Evolutionary conservation across 306 rosid species (phyloP), one percentile per base, ranked within the genome.

Genomic region (Carpinus viminea): DNA sequence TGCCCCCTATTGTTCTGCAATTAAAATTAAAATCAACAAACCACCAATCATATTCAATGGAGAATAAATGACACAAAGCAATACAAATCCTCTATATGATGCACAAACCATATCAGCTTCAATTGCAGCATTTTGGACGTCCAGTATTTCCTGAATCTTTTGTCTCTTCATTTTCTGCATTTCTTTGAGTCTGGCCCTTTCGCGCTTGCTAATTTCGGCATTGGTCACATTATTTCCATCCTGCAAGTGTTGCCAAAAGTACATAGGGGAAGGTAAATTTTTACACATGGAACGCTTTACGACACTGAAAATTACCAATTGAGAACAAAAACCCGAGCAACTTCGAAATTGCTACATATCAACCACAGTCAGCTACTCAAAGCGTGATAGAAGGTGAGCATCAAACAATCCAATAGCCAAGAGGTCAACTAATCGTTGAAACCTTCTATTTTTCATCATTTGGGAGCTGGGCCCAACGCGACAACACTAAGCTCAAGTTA

Each of bases 91-190:
- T 28, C 47, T 26, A 43, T 48, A 71, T 48, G 53, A 74, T 24
- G 54, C 36, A 84, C 90, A 11, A 76, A 94, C 99, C 97, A 95
- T 95, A 70, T 90, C 97, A 79, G 98, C 96, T 50, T 95, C 99
- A 85, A 93, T 90, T 1, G 93, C 73, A 43, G 98, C 96, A 86
- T 95, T 93, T 83, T 95, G 99, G 2, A 60, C 79, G 72, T 90
- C 98, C 80, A 95, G 79, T 75, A 93, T 95, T 76, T 93, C 99
- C 85, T 93, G 98, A 85, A 95, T 59, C 88, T 95, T 95, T 71
- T 95, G 93, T 52, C 85, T 95, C 96, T 93, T 95, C 75, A 90
- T 0, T 18, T 81, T 51, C 73, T 93, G 91, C 96, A 95, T 83
- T 76, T 93, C 96, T 72, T 34, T 95, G 34, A 95, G 92, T 59